Base-by-base conservation (phyloP, 176 grass and related monocot species). In the Avena atlantica region DNA sequence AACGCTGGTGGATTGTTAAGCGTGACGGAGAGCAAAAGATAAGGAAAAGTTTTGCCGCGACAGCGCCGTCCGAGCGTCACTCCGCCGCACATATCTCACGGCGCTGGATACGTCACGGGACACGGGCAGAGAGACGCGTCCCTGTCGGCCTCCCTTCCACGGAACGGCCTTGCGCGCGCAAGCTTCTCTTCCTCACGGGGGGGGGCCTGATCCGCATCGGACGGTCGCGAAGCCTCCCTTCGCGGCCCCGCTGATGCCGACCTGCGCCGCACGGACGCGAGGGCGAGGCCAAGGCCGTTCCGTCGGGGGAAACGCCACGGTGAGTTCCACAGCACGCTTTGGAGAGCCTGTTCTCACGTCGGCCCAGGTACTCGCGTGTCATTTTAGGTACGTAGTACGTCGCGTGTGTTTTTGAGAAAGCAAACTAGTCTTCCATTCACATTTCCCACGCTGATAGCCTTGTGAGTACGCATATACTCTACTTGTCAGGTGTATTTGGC, bases 11-110 rank as follows among this genome's bases (percentile, higher is more conserved):
- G 50, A 42, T 1, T 0, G 5, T 24, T 6, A 12, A 24, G 12
- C 7, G 80, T 82, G 64, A 82, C 48, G n/a, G 64, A 0, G 7
- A 23, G 29, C 27, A 42, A 45, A 42, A 73, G 52, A 59, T 11
- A 27, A 9, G 29, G 9, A 44, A 21, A 4, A 74, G 74, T 21
- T 19, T 78, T 78, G 34, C 70, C 23, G 21, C 70, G 59, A 88
- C 34, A 82, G 71, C 71, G 60, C 55, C 55, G 78, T 20, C 78
- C 24, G 79, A 64, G 63, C 82, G 42, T 57, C 69, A 17, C 45
- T 23, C 51, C 34, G 34, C 74, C 66, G 12, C 81, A 27, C 7
- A 6, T 9, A 69, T 40, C 66, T 57, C 53, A 57, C 49, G 49
- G 49, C 49, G 49, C 49, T 50, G 49, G 49, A 12, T 69, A 17